Evolutionary conservation across 306 rosid genomes (phyloP).

Genomic region (Inga leiocalycina): DNA sequence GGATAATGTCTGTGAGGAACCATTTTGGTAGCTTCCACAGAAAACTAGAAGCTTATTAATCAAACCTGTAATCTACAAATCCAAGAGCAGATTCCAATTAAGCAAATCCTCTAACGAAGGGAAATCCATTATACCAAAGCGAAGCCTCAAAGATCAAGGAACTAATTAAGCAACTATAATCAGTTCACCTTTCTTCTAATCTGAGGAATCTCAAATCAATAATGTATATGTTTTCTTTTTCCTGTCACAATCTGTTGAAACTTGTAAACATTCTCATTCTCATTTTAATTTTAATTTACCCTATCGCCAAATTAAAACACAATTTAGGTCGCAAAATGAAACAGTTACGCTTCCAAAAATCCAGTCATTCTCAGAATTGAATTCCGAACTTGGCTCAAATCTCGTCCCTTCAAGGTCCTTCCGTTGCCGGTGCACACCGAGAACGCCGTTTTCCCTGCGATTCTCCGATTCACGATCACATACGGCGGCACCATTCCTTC

Average conservation of each 20-base stretch:
- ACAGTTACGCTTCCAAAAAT: conserved; percentile 54
- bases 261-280: not conserved
- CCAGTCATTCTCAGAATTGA: conserved; percentile 78
- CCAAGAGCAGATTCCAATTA: not conserved
- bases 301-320: not conserved
- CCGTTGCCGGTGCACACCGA: conserved; percentile 68
- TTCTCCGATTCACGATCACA: conserved; percentile 45
- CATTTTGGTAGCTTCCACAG: not conserved
- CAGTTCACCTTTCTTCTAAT: not conserved
- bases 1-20: not conserved
- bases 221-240: not conserved
- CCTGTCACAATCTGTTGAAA: conserved; percentile 13
- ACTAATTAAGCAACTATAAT: not conserved
- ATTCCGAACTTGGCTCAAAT: conserved; percentile 69
- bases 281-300: not conserved
- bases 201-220: not conserved
- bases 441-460: conserved; percentile 59
- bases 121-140: not conserved
- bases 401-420: conserved; percentile 70
- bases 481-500: conserved; percentile 66
- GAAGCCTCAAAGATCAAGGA: not conserved
- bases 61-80: not conserved
- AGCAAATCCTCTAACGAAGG: conserved; percentile 9
- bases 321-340: no score
- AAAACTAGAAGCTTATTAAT: not conserved